Evolutionary conservation across 257 asterid genomes (phyloP).

Genomic region (Striga asiatica): DNA sequence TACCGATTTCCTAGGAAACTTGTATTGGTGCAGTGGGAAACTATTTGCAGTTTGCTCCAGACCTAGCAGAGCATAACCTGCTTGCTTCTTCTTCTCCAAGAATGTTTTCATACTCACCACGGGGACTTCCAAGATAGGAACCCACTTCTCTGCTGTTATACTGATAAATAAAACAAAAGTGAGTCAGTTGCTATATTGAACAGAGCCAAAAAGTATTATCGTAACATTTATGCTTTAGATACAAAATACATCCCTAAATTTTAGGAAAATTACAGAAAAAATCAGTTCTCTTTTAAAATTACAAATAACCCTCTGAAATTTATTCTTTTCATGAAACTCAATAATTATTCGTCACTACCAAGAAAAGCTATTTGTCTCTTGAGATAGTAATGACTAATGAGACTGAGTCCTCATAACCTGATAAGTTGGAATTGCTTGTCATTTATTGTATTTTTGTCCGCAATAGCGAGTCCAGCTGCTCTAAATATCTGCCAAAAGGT

Average conservation of each 20-base stretch:
- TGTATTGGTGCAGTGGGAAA: constrained; percentile 61
- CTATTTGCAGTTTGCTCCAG: constrained; percentile 98
- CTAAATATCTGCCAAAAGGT: constrained; percentile 48
- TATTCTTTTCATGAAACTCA: no score
- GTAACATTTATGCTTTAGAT: no score
- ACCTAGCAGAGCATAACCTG: constrained; percentile 75
- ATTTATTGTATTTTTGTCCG: constrained; percentile 57
- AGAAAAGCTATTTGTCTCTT: background rate
- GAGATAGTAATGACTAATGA: background rate
- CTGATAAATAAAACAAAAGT: constrained; percentile 25
- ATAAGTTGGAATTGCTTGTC: constrained; percentile 98
- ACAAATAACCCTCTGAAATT: no score
- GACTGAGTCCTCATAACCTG: constrained; percentile 33
- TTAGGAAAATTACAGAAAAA: no score
- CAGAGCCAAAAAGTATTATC: background rate
- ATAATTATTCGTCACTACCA: no score
- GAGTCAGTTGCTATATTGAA: background rate
- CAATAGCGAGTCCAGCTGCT: constrained; percentile 70
- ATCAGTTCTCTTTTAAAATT: no score
- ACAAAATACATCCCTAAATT: no score
- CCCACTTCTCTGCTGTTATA: constrained; percentile 96
- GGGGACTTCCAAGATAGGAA: constrained; percentile 81
- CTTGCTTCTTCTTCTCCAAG: constrained; percentile 71
- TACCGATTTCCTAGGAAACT: constrained; percentile 59
- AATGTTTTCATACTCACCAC: constrained; percentile 50